Evolutionary conservation across 768 basidiomycete genomes (phyloP).

Genomic region (Podaxis sp.): DNA sequence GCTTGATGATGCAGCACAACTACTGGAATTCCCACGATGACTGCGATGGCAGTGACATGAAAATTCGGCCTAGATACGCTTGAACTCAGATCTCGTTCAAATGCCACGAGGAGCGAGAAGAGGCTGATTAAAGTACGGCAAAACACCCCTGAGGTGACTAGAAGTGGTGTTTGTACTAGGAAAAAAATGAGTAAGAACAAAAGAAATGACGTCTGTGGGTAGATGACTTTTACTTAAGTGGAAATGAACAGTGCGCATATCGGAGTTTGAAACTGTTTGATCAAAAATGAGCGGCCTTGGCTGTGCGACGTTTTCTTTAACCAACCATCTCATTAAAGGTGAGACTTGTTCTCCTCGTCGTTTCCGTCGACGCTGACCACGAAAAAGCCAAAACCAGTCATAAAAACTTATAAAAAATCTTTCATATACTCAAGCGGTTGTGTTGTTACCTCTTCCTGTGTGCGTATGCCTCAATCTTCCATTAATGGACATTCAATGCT

Average conservation of each 20-base stretch:
- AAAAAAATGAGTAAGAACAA: not conserved
- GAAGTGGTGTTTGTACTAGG: not conserved
- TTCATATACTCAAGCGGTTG: slow-evolving; percentile 71
- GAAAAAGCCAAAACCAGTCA: slow-evolving; percentile 59
- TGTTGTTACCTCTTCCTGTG: slow-evolving; percentile 70
- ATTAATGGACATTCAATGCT: slow-evolving; percentile 17
- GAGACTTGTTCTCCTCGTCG: slow-evolving; percentile 27
- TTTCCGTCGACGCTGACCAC: slow-evolving; percentile 18
- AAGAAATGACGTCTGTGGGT: slow-evolving; percentile 24
- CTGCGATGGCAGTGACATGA: too few species aligned
- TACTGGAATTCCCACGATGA: too few species aligned
- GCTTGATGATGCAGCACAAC: too few species aligned
- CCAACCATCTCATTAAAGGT: slow-evolving; percentile 73
- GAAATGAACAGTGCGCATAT: slow-evolving; percentile 36
- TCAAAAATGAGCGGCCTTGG: slow-evolving; percentile 31
- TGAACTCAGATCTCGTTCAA: not conserved
- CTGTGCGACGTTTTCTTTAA: slow-evolving; percentile 40
- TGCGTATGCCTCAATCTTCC: slow-evolving; percentile 33
- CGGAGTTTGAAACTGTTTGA: slow-evolving; percentile 44
- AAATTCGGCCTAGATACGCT: too few species aligned
- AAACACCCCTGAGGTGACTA: not conserved
- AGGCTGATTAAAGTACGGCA: not conserved
- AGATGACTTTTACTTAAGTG: slow-evolving; percentile 5
- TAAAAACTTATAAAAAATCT: slow-evolving; percentile 70
- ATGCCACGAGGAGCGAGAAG: not conserved